Conservation (phyloP, 2,329 filamentous ascomycete species). For the Thelonectria rubi region DNA sequence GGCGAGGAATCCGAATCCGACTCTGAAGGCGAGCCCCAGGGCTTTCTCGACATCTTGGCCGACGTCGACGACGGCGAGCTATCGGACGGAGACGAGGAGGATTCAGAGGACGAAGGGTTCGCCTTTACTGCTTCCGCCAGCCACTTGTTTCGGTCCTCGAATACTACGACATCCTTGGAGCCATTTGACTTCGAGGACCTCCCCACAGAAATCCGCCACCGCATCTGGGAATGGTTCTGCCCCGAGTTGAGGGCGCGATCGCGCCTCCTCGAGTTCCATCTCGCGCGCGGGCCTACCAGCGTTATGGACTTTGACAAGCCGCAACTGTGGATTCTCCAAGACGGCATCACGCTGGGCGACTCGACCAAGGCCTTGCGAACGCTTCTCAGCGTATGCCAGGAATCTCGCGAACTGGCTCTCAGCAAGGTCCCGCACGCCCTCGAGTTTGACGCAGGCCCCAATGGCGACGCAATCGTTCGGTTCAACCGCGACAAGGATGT, state of each 20-base stretch:
- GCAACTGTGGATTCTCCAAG: conserved; percentile 30
- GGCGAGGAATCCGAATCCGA: conserved; percentile 17
- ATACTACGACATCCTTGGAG: not conserved
- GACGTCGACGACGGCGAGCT: conserved; percentile 33
- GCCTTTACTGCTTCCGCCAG: too few relatives aligned
- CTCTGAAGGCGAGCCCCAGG: conserved; percentile 35
- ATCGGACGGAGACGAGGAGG: conserved; percentile 20
- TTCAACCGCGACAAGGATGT: conserved; percentile 48
- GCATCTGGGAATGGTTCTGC: conserved; percentile 47
- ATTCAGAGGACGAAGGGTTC: conserved; percentile 20
- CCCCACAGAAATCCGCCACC: conserved; percentile 45
- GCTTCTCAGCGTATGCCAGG: conserved; percentile 47
- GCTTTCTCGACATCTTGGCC: conserved; percentile 39
- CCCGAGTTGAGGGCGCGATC: conserved; percentile 41
- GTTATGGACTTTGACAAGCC: conserved; percentile 11
- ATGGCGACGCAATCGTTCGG: conserved; percentile 38
- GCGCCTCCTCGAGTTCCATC: conserved; percentile 43
- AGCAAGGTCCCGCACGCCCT: conserved; percentile 47
- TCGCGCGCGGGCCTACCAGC: conserved; percentile 26
- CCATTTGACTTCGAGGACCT: conserved; percentile 43
- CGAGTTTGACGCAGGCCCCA: conserved; percentile 36
- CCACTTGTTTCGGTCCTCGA: not conserved
- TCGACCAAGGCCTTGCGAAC: conserved; percentile 44
- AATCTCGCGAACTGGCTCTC: conserved; percentile 48
- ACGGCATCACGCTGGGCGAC: conserved; percentile 38